Conservation (phyloP, 495 filamentous ascomycete species). For the Amniculicola lignicola region DNA sequence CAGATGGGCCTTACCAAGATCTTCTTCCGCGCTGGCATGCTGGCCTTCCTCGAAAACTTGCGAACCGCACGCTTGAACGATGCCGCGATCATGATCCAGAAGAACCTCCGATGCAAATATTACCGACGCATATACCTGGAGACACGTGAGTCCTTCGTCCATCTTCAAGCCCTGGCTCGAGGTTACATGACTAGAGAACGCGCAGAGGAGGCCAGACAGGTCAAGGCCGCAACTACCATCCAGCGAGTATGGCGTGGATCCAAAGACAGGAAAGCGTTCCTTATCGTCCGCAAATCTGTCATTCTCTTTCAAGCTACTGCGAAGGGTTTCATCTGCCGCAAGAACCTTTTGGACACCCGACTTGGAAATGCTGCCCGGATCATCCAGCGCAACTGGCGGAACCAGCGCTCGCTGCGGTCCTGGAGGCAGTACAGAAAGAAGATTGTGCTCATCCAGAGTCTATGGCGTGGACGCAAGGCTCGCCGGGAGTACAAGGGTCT, state of each 20-base stretch:
- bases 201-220: conserved; percentile 74
- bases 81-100: conserved; percentile 97
- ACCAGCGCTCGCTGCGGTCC: conserved; percentile 67
- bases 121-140: conserved; percentile 90
- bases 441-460: conserved; percentile 83
- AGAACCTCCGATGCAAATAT: conserved; percentile 94
- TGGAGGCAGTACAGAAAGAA: conserved; percentile 89
- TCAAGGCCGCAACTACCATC: conserved; percentile 88
- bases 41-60: conserved; percentile 93
- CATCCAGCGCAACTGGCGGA: conserved; percentile 89
- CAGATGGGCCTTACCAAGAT: conserved; percentile 97
- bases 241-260: conserved; percentile 92
- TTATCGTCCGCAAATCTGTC: conserved; percentile 71
- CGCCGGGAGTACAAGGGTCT: conserved; percentile 80
- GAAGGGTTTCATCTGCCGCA: conserved; percentile 85
- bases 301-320: conserved; percentile 82
- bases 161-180: conserved; percentile 70
- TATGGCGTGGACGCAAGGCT: conserved; percentile 86
- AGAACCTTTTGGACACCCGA: conserved; percentile 85
- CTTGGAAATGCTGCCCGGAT: conserved; percentile 86
- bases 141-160: conserved; percentile 73
- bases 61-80: conserved; percentile 86
- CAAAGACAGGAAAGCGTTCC: conserved; percentile 77
- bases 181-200: conserved; percentile 71
- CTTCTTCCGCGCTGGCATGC: conserved; percentile 98